phyloP scores from a whole-genome alignment of 768 basidiomycete genomes.

The Phlegmacium glaucopus region DNA sequence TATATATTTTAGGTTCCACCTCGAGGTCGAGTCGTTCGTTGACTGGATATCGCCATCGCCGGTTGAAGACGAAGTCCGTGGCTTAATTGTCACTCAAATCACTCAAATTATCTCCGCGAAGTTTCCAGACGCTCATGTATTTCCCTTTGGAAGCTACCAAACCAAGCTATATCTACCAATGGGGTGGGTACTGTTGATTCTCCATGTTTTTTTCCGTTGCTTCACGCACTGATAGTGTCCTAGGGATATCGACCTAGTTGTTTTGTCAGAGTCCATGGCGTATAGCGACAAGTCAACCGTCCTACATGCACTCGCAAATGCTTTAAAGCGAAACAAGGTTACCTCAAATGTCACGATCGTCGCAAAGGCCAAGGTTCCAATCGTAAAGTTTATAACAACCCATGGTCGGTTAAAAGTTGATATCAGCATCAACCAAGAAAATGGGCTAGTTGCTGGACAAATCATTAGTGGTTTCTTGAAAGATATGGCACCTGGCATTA shows the following conservation, averaged over 20 bases:
- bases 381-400: constrained; percentile 89
- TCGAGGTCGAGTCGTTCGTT: constrained; percentile 83
- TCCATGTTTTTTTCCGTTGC: not conserved
- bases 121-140: constrained; percentile 78
- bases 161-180: constrained; percentile 91
- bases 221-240: constrained; percentile 12
- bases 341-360: constrained; percentile 82
- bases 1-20: constrained; percentile 60
- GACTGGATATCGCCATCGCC: constrained; percentile 85
- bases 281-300: constrained; percentile 64
- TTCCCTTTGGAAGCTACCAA: constrained; percentile 90
- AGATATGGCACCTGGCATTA: constrained; percentile 41
- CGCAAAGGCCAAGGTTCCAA: constrained; percentile 91
- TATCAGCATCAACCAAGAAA: constrained; percentile 89
- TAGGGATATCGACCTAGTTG: constrained; percentile 95
- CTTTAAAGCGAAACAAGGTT: constrained; percentile 70
- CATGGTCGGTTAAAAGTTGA: constrained; percentile 87
- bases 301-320: constrained; percentile 73
- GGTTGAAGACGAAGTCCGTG: constrained; percentile 81
- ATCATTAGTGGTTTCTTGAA: constrained; percentile 80
- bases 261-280: constrained; percentile 76
- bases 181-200: constrained; percentile 54
- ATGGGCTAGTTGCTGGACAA: constrained; percentile 74
- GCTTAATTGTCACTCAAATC: constrained; percentile 68
- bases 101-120: constrained; percentile 54